phyloP scores from a whole-genome alignment of 2,329 filamentous ascomycete species.

The Pochonia chlamydosporia region DNA sequence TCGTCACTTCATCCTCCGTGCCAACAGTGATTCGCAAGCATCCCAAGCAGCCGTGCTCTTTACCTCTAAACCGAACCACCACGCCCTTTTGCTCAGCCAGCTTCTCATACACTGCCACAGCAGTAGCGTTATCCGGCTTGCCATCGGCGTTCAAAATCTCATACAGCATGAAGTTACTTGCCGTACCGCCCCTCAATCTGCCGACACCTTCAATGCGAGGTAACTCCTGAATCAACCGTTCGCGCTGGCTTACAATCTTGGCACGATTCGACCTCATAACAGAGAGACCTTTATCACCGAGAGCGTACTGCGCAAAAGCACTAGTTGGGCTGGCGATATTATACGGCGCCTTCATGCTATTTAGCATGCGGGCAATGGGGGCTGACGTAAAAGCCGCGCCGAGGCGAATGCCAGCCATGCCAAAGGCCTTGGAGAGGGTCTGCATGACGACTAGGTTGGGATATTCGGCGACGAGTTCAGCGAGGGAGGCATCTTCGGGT shows the following conservation, averaged over 20 bases:
- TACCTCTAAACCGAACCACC: constrained; percentile 88
- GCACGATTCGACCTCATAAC: constrained; percentile 67
- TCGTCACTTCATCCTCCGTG: constrained; percentile 77
- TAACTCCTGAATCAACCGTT: constrained; percentile 68
- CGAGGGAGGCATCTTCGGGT: constrained; percentile 67
- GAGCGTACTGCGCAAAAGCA: constrained; percentile 68
- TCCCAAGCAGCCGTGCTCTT: constrained; percentile 82
- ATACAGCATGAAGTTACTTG: constrained; percentile 85
- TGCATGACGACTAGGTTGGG: constrained; percentile 97
- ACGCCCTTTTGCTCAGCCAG: constrained; percentile 84
- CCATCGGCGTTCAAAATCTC: constrained; percentile 74
- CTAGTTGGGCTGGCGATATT: constrained; percentile 88
- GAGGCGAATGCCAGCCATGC: constrained; percentile 86
- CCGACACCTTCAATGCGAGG: constrained; percentile 74
- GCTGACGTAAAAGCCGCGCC: constrained; percentile 77
- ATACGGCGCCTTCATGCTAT: constrained; percentile 93
- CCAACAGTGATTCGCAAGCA: constrained; percentile 90
- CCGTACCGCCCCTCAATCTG: constrained; percentile 69
- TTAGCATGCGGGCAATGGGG: constrained; percentile 72
- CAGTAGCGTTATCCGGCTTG: constrained; percentile 71
- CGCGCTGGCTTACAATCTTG: constrained; percentile 69
- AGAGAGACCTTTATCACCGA: constrained; percentile 60
- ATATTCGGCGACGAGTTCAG: constrained; percentile 87
- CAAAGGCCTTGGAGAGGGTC: constrained; percentile 96
- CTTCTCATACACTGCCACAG: constrained; percentile 73